These are phyloP conservation scores for Juncus effusus DNA, from an alignment of 176 grass and related monocot species.

Conservation along the genomic window DNA sequence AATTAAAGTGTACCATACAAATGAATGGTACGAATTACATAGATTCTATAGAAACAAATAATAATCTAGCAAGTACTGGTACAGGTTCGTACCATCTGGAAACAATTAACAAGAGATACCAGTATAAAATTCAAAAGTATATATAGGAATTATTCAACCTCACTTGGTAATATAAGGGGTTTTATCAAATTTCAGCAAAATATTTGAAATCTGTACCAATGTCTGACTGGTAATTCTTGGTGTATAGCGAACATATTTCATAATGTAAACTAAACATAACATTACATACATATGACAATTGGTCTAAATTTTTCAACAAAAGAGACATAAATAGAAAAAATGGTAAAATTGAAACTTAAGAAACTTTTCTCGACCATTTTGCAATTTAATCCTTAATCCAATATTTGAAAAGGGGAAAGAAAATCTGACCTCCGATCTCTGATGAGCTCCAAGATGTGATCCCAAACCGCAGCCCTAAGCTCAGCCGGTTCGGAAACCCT, in stretches of 20 bases:
- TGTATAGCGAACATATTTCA: too few relatives aligned
- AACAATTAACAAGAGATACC: too few relatives aligned
- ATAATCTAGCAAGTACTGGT: neutral
- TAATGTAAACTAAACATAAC: too few relatives aligned
- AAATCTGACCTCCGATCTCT: constrained; percentile 49
- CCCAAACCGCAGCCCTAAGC: constrained; percentile 67
- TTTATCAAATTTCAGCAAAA: neutral
- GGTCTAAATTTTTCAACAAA: too few relatives aligned
- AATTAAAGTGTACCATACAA: neutral
- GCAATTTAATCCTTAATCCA: neutral
- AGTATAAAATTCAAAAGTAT: too few relatives aligned
- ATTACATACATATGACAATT: too few relatives aligned
- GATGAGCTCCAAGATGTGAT: constrained; percentile 72
- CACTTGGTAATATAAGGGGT: neutral
- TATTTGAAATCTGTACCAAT: constrained; percentile 9
- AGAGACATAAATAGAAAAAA: too few relatives aligned
- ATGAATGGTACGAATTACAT: neutral
- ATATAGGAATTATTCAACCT: neutral
- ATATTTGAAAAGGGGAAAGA: neutral
- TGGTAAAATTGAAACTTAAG: too few relatives aligned
- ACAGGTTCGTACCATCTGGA: neutral
- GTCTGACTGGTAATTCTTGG: too few relatives aligned
- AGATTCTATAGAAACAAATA: neutral
- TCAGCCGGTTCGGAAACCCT: constrained; percentile 55
- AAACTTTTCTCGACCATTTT: too few relatives aligned